Conservation (phyloP, 2,329 filamentous ascomycete species). For the Aureobasidium sp. region DNA sequence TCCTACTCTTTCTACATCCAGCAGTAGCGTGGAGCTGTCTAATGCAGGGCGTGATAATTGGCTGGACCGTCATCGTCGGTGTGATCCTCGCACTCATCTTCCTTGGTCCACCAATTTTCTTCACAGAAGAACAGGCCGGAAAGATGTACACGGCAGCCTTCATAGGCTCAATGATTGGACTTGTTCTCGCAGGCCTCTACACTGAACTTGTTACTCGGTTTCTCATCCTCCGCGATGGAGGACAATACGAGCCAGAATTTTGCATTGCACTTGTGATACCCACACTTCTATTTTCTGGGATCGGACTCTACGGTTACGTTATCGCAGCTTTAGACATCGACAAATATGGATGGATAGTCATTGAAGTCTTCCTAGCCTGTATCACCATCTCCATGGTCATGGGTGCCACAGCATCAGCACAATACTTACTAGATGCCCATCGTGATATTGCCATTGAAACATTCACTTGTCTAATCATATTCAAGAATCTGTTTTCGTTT, state of each 20-base stretch:
- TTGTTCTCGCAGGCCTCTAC: conserved; percentile 75
- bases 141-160: conserved; percentile 91
- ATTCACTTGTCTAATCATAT: conserved; percentile 90
- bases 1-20: conserved; percentile 86
- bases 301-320: conserved; percentile 88
- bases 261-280: conserved; percentile 85
- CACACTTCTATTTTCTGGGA: conserved; percentile 79
- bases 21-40: conserved; percentile 85
- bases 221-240: conserved; percentile 79
- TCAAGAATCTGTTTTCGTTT: conserved; percentile 96
- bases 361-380: conserved; percentile 84
- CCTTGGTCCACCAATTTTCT: conserved; percentile 83
- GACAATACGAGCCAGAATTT: conserved; percentile 94
- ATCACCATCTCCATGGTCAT: conserved; percentile 94
- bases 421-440: conserved; percentile 95
- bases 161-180: conserved; percentile 82
- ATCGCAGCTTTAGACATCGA: conserved; percentile 69
- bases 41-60: conserved; percentile 90
- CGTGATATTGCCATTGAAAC: conserved; percentile 87
- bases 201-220: conserved; percentile 76
- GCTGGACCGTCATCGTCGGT: conserved; percentile 95
- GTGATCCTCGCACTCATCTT: conserved; percentile 85
- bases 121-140: conserved; percentile 83
- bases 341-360: conserved; percentile 74
- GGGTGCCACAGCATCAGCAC: conserved; percentile 83